These are phyloP conservation scores for Hyparrhenia diplandra DNA, from an alignment of 176 grass and related monocot species.

Conservation along the genomic window DNA sequence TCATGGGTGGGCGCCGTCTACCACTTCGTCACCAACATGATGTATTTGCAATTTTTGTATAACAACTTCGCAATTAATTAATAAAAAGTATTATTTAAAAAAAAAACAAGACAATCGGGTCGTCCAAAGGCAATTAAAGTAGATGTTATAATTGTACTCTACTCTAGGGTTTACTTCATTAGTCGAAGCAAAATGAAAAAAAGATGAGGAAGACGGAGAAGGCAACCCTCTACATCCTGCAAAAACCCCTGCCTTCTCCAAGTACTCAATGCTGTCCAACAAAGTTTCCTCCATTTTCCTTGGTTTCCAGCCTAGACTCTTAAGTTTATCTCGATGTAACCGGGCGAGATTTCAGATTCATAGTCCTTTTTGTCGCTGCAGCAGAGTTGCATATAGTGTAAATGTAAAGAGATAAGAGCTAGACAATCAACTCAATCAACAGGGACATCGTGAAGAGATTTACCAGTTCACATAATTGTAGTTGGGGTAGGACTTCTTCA, in stretches of 20 bases:
- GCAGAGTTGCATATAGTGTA: neutral
- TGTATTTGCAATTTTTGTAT: too few species aligned
- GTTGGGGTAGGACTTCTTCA: constrained; percentile 38
- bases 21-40: too few species aligned
- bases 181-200: too few species aligned
- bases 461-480: constrained; percentile 23
- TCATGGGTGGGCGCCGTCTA: too few species aligned
- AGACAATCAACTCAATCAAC: neutral
- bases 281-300: constrained; percentile 34
- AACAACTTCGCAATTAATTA: too few species aligned
- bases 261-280: constrained; percentile 7
- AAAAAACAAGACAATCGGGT: too few species aligned
- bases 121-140: too few species aligned
- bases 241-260: constrained; percentile 23
- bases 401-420: neutral
- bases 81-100: too few species aligned
- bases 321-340: constrained; percentile 28
- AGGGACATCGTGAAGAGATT: neutral
- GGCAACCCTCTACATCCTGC: too few species aligned
- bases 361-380: neutral
- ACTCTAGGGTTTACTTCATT: too few species aligned
- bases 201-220: too few species aligned
- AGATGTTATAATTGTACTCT: too few species aligned
- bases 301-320: constrained; percentile 36
- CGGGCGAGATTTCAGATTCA: neutral